Evolutionary conservation across 345 rosid genomes (phyloP).

Genomic region (Chamaenerion angustifolium): DNA sequence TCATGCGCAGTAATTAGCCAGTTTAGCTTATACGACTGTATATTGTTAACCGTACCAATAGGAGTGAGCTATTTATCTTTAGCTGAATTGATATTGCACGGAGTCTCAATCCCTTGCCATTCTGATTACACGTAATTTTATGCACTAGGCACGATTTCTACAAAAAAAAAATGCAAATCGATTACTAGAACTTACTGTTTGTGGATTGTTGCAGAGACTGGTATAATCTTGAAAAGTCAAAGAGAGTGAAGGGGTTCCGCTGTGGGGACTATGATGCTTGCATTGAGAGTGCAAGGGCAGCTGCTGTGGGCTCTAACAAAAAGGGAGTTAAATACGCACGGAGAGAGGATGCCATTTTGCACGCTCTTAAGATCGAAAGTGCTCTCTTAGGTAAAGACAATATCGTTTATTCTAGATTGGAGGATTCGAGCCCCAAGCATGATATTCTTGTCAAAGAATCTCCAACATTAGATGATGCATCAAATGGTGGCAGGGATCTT

Average conservation of each 20-base stretch:
- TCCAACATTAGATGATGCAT: slow-evolving; percentile 30
- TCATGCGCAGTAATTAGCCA: too few species aligned
- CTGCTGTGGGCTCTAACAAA: slow-evolving; percentile 55
- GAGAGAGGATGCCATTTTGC: slow-evolving; percentile 89
- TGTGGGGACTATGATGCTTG: slow-evolving; percentile 85
- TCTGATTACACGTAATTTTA: too few species aligned
- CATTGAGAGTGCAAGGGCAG: slow-evolving; percentile 76
- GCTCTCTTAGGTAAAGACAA: slow-evolving; percentile 46
- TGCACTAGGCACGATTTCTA: too few species aligned
- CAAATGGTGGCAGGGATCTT: slow-evolving; percentile 26
- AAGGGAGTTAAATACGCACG: slow-evolving; percentile 73
- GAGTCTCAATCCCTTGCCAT: too few species aligned
- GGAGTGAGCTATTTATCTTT: too few species aligned
- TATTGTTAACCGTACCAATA: too few species aligned
- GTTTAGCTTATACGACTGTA: too few species aligned
- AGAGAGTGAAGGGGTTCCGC: slow-evolving; percentile 90
- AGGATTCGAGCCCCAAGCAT: slow-evolving; percentile 19
- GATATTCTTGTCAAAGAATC: slow-evolving; percentile 35
- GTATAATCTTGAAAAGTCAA: slow-evolving; percentile 91
- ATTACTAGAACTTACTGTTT: too few species aligned
- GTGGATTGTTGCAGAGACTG: slow-evolving; percentile 43
- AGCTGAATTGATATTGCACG: too few species aligned
- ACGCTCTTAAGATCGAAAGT: slow-evolving; percentile 84
- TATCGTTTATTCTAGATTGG: slow-evolving; percentile 20
- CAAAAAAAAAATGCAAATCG: too few species aligned